Base-by-base conservation (phyloP, 2,329 filamentous ascomycete genomes). In the Talaromyces sp. region DNA sequence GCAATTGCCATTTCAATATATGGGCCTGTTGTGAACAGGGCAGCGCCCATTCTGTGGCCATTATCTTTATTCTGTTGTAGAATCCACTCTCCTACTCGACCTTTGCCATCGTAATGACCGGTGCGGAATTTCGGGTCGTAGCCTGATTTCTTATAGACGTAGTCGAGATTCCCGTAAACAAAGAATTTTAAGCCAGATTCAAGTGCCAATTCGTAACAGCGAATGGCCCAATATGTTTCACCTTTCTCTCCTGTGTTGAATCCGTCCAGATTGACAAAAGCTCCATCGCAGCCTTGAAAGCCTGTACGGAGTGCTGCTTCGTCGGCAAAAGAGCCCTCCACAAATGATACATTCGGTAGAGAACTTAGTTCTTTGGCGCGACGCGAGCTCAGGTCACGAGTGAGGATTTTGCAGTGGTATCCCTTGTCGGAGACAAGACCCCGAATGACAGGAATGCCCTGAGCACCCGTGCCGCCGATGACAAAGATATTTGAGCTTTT, bases 221-320 rank as follows among this genome's bases (percentile, higher is more conserved):
- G 71, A 13, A 78, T 75, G 2, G 71, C 73, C 74, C 73, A 86
- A 69, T 77, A 85, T 1, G 79, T 79, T 70, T 86, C 83, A 0
- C 76, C 76, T 69, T 85, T 85, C 71, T 85, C 83, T 39, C 83
- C 84, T 27, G 74, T 74, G 66, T 83, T 84, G 71, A 85, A 85
- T 14, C 83, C 82, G 67, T 86, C 84, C 49, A 84, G 81, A 69
- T 86, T 86, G 57, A 86, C 74, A 67, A 83, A 86, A 10, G 58
- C 58, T 2, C 41, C 39, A 43, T 60, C 58, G 14, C 58, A 60
- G 58, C 24, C 5, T 37, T 33, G 19, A n/a, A 47, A 60, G 7
- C 39, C 58, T 35, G 27, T 11, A 13, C 24, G 22, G 14, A 60
- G 58, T 4, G 35, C 3, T 19, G 13, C 8, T 60, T 60, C 58